Conservation (phyloP, 306 rosid genomes). For the Vicia sativa region DNA sequence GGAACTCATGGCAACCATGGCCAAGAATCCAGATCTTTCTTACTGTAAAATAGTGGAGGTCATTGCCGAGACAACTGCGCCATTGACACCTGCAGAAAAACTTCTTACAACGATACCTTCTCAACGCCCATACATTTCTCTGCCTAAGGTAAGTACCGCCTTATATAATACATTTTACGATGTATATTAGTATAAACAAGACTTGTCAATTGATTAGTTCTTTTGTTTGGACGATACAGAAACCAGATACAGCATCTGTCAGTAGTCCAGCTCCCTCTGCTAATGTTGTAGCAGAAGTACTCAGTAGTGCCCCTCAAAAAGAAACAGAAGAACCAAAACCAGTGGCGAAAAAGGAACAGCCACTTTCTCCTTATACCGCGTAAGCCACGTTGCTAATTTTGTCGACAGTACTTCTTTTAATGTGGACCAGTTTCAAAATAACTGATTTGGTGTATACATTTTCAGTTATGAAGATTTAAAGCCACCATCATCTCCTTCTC, state of each 20-base stretch:
- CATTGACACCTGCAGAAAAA: slow-evolving; percentile 73
- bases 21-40: slow-evolving; percentile 71
- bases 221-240: too few species aligned
- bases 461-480: slow-evolving; percentile 57
- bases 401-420: slow-evolving; percentile 5
- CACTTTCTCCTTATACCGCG: slow-evolving; percentile 72
- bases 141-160: slow-evolving; percentile 60
- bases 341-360: slow-evolving; percentile 35
- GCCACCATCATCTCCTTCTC: slow-evolving; percentile 56
- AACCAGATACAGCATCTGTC: not conserved
- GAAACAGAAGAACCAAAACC: slow-evolving; percentile 48
- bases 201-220: too few species aligned
- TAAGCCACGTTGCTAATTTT: not conserved
- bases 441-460: slow-evolving; percentile 10
- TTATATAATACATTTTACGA: slow-evolving; percentile 7
- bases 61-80: slow-evolving; percentile 89
- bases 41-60: slow-evolving; percentile 90
- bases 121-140: slow-evolving; percentile 51
- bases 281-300: too few species aligned
- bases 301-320: not conserved
- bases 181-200: too few species aligned
- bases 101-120: slow-evolving; percentile 86
- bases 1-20: slow-evolving; percentile 84
- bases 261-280: too few species aligned
- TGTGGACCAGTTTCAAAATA: slow-evolving; percentile 10